Evolutionary conservation across 2,329 filamentous ascomycete genomes (phyloP), one percentile per base, ranked within the genome.

Genomic region (Grosmannia serpens): DNA sequence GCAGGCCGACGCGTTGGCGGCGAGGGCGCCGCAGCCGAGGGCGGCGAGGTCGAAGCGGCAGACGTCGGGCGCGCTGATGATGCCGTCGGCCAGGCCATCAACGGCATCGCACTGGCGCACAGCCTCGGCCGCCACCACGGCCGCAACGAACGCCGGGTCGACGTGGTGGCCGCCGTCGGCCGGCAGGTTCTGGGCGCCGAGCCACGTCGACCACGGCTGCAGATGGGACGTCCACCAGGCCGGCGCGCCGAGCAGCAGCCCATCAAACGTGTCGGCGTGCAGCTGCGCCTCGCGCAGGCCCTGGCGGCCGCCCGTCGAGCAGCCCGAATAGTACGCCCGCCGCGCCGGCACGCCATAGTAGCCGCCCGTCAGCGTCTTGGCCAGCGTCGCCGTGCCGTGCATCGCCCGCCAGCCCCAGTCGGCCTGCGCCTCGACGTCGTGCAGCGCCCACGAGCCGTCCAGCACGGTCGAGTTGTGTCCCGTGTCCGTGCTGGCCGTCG

Each of bases 261-360:
- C 81, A 60, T 84, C 79, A 60, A 84, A 83, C 58, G 79, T 78
- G 20, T 79, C 74, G 0, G 81, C 79, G 60, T 75, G 77, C 22
- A 73, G 63, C 63, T 84, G 76, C 4, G 78, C 71, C 59, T 80
- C 75, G 56, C 76, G 78, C 15, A 83, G 68, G 9, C 81, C 82
- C 67, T 85, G 81, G 0, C 81, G 71, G 0, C 82, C 82, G 27
- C 82, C 82, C 0, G 81, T 84, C 0, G 79, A 83, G 65, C 81
- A 84, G 44, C 80, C 81, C 9, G 74, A 71, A 64, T 78, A 84
- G 67, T 83, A 84, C 7, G 74, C 77, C 65, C 76, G 79, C 15
- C 72, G 68, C 29, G 74, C 72, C 10, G 65, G 57, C 15, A 67
- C 63, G 15, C 67, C 64, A 62, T 84, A 84, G 67, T 78, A 83